phyloP scores from a whole-genome alignment of 768 basidiomycete species.

The Lactarius quietus region DNA sequence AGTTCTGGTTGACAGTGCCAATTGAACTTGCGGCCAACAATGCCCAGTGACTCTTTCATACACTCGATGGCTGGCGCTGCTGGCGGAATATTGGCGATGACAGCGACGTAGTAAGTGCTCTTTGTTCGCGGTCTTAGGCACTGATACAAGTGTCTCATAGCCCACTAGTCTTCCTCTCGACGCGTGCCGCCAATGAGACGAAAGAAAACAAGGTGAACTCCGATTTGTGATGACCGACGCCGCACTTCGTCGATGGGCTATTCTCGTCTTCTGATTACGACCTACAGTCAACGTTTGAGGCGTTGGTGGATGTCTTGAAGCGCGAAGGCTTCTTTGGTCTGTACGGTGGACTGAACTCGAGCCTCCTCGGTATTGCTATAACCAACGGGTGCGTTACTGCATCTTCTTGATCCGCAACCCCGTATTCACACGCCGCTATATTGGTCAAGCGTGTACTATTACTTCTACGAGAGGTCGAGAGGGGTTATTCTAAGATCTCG shows the following conservation, averaged over 20 bases:
- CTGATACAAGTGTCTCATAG: constrained; percentile 39
- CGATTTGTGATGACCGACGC: background rate
- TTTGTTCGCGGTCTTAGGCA: constrained; percentile 10
- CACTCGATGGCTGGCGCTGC: constrained; percentile 87
- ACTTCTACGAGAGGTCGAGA: constrained; percentile 77
- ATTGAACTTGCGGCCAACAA: constrained; percentile 16
- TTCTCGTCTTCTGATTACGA: background rate
- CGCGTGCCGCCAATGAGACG: constrained; percentile 87
- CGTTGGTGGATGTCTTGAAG: constrained; percentile 70
- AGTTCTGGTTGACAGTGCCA: background rate
- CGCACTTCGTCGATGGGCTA: constrained; percentile 5
- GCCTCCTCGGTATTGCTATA: constrained; percentile 84
- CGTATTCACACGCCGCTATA: background rate
- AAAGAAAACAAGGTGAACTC: constrained; percentile 67
- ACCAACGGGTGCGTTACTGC: constrained; percentile 72
- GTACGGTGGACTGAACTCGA: constrained; percentile 83
- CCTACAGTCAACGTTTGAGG: constrained; percentile 57
- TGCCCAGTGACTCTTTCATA: constrained; percentile 64
- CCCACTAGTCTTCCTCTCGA: constrained; percentile 89
- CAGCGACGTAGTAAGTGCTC: constrained; percentile 69
- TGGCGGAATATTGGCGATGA: constrained; percentile 90
- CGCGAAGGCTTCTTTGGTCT: constrained; percentile 81
- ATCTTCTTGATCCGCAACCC: background rate
- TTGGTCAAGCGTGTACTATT: constrained; percentile 76
- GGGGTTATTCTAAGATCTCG: constrained; percentile 53